Conservation (phyloP, 2,329 filamentous ascomycete species). For the Cadophora sp. region DNA sequence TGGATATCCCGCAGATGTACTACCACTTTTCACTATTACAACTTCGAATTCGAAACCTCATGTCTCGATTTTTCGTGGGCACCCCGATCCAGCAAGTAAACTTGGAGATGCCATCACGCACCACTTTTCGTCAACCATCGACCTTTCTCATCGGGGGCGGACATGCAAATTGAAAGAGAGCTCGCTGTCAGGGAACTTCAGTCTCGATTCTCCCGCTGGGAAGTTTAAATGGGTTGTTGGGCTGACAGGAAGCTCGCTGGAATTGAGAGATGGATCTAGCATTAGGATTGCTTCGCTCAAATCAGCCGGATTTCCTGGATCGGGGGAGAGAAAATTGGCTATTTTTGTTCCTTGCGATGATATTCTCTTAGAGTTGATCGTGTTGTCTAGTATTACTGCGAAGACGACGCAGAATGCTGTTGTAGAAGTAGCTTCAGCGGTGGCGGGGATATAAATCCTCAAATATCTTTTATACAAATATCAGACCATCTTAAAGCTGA, state of each 20-base stretch:
- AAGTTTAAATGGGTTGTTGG: not conserved
- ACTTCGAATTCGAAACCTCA: not conserved
- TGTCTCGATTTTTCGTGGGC: not conserved
- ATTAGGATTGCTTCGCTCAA: not conserved
- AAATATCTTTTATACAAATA: too few relatives aligned
- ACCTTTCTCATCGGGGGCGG: not conserved
- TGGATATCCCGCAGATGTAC: not conserved
- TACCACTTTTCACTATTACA: not conserved
- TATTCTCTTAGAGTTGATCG: not conserved
- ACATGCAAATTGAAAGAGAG: not conserved
- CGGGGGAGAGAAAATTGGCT: not conserved
- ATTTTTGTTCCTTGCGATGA: not conserved
- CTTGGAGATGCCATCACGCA: conserved; percentile 1
- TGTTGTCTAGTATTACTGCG: not conserved
- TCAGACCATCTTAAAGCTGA: too few relatives aligned
- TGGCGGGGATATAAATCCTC: not conserved
- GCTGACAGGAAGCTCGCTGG: not conserved
- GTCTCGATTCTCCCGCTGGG: not conserved
- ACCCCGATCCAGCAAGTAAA: not conserved
- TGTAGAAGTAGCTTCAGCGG: not conserved
- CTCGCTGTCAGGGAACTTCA: conserved; percentile 2
- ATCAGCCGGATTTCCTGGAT: not conserved
- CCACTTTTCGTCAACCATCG: not conserved
- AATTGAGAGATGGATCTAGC: not conserved
- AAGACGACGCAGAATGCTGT: not conserved